phyloP scores from a whole-genome alignment of 257 asterid species.

The Datura wrightii region DNA sequence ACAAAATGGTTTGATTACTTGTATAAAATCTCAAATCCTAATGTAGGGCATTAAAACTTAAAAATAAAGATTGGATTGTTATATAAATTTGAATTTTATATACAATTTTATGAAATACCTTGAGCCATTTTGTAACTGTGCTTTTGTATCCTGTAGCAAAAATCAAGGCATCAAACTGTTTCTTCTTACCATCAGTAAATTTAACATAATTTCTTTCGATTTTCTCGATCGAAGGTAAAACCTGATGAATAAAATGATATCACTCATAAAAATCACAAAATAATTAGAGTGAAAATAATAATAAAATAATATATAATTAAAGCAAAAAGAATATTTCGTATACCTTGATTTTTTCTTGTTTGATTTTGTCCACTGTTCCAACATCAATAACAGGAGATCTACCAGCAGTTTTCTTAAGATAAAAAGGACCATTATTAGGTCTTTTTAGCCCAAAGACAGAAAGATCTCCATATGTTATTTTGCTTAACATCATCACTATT shows the following conservation, averaged over 20 bases:
- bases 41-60: no score
- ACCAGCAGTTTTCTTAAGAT: conserved; percentile 42
- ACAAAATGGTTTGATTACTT: no score
- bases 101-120: conserved; percentile 36
- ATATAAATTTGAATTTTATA: neutral
- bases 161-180: conserved; percentile 46
- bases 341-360: conserved; percentile 46
- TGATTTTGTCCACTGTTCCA: conserved; percentile 55
- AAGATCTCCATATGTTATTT: conserved; percentile 45
- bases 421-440: conserved; percentile 60
- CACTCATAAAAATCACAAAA: neutral
- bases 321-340: no score
- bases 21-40: no score
- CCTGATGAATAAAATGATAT: conserved; percentile 36
- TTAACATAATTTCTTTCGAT: conserved; percentile 38
- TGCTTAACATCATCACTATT: conserved; percentile 29
- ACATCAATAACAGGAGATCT: conserved; percentile 60
- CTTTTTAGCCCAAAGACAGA: conserved; percentile 47
- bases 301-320: neutral
- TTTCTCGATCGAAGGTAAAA: conserved; percentile 45
- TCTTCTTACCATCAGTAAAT: conserved; percentile 39
- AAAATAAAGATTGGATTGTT: no score
- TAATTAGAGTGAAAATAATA: no score
- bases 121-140: conserved; percentile 60
- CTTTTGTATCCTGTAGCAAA: conserved; percentile 64